These are phyloP conservation scores for Schoenoplectus triqueter DNA, from an alignment of 202 grass and related monocot species.

Conservation along the genomic window DNA sequence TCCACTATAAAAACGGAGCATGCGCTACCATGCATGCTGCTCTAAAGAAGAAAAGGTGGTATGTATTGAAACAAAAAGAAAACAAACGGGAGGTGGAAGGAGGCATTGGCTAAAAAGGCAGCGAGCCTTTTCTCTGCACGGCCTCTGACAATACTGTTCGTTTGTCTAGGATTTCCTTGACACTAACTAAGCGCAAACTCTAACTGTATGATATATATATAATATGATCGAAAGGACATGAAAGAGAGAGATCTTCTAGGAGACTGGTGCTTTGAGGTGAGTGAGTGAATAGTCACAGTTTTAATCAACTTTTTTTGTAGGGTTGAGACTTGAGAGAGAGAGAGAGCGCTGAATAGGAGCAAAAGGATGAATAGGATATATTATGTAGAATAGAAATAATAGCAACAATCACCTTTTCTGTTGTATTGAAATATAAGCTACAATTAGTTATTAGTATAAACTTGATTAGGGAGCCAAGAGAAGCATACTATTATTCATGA, in stretches of 20 bases:
- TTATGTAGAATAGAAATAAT: constrained; percentile 23
- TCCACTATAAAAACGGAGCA: constrained; percentile 41
- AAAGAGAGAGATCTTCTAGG: constrained; percentile 38
- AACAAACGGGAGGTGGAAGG: constrained; percentile 22
- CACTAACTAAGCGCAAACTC: constrained; percentile 41
- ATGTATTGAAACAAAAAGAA: constrained; percentile 40
- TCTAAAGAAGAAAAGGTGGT: constrained; percentile 40
- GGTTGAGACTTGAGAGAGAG: neutral
- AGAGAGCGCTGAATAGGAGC: neutral
- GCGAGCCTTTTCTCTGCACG: constrained; percentile 38
- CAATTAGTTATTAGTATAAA: constrained; percentile 6
- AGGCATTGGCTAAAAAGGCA: constrained; percentile 43
- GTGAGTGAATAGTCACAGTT: constrained; percentile 23
- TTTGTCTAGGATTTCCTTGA: constrained; percentile 52
- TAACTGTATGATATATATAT: constrained; percentile 23
- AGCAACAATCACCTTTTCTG: constrained; percentile 20
- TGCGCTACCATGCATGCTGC: constrained; percentile 40
- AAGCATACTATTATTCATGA: neutral
- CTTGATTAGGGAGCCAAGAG: neutral
- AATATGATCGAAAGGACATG: constrained; percentile 32
- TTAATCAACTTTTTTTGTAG: constrained; percentile 16
- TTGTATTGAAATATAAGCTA: constrained; percentile 12
- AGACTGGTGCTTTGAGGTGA: constrained; percentile 12
- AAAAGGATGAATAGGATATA: constrained; percentile 18
- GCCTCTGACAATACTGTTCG: constrained; percentile 48